phyloP scores from a whole-genome alignment of 1,284 basidiomycete species.

The Flammula alnicola region DNA sequence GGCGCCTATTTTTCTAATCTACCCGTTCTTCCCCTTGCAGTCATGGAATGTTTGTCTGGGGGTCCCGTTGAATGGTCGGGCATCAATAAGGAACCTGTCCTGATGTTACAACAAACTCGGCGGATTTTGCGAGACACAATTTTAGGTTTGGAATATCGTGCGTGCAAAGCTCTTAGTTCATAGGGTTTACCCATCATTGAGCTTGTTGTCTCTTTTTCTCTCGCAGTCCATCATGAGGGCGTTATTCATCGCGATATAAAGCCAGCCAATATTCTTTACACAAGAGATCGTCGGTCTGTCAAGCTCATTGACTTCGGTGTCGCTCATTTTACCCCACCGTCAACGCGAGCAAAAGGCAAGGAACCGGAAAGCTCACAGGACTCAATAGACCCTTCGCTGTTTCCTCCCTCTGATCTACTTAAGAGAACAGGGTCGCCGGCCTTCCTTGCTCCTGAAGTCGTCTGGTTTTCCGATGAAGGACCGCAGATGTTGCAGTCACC shows the following conservation, averaged over 20 bases:
- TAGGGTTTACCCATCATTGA: background rate
- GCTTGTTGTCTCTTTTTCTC: background rate
- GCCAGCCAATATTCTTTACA: slow-evolving; percentile 85
- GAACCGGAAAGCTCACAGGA: slow-evolving; percentile 17
- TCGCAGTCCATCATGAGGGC: slow-evolving; percentile 81
- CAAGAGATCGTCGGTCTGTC: slow-evolving; percentile 68
- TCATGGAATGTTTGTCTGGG: slow-evolving; percentile 86
- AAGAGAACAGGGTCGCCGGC: slow-evolving; percentile 87
- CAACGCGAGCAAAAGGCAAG: slow-evolving; percentile 9
- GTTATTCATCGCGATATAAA: slow-evolving; percentile 96
- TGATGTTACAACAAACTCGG: slow-evolving; percentile 75
- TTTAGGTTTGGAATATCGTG: slow-evolving; percentile 83
- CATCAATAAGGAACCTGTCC: slow-evolving; percentile 57
- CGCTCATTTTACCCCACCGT: slow-evolving; percentile 60
- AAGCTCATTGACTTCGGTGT: slow-evolving; percentile 94
- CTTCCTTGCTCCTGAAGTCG: slow-evolving; percentile 89
- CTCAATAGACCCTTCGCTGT: slow-evolving; percentile 44
- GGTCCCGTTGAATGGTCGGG: slow-evolving; percentile 81
- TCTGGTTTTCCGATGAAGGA: slow-evolving; percentile 55
- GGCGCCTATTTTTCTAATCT: too few species aligned
- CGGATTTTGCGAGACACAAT: slow-evolving; percentile 82
- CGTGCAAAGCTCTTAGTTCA: slow-evolving; percentile 11
- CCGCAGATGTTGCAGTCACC: slow-evolving; percentile 11
- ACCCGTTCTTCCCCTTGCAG: too few species aligned
- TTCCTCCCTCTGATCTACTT: slow-evolving; percentile 74